phyloP scores from a whole-genome alignment of 1,139 yeast genomes.

The Kurtzmaniella quercitrusa region DNA sequence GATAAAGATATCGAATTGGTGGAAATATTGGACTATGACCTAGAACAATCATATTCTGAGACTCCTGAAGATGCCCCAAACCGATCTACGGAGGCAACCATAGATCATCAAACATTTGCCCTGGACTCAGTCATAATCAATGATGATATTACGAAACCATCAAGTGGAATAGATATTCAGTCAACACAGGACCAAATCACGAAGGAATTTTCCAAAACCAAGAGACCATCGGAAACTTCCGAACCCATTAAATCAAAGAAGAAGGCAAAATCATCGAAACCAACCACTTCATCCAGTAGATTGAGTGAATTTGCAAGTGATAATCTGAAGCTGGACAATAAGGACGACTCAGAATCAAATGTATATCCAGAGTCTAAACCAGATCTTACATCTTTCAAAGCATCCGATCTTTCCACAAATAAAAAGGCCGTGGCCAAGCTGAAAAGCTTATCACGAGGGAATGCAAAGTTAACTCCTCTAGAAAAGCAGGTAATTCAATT shows the following conservation, averaged over 20 bases:
- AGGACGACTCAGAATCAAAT: background rate
- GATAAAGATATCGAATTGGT: background rate
- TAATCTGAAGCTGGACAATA: background rate
- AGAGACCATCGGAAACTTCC: background rate
- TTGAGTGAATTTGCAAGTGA: background rate
- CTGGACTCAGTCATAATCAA: too few relatives aligned
- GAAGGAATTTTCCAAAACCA: background rate
- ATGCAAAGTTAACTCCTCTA: conserved; percentile 65
- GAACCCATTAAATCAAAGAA: background rate
- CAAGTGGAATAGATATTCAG: too few relatives aligned
- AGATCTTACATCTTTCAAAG: background rate
- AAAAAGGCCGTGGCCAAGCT: too few relatives aligned
- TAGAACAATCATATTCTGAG: background rate
- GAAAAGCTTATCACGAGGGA: too few relatives aligned
- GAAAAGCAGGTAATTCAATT: conserved; percentile 73
- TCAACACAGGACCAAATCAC: too few relatives aligned
- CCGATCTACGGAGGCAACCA: too few relatives aligned
- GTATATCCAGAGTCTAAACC: background rate
- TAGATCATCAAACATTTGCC: too few relatives aligned
- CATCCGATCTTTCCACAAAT: too few relatives aligned
- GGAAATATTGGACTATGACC: background rate
- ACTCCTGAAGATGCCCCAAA: background rate
- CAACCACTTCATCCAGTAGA: background rate
- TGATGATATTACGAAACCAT: too few relatives aligned
- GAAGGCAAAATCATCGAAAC: background rate